Percentiles rank a stretch among this genome's conserved stretches.
Conservation (phyloP, 768 basidiomycete genomes). For the Lactifluus volemus region DNA sequence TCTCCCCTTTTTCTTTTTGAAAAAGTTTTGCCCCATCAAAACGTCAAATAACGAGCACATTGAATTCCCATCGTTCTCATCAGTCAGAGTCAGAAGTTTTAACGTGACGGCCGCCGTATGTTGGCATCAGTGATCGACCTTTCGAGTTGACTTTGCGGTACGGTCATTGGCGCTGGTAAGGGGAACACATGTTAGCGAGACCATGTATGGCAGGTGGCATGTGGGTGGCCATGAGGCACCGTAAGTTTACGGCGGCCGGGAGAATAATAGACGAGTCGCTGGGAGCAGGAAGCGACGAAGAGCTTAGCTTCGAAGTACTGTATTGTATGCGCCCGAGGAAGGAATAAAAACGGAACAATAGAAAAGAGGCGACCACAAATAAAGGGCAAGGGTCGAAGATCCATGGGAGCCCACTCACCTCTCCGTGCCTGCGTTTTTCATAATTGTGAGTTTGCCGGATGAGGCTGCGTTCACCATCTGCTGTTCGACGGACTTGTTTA, state of each 20-base stretch:
- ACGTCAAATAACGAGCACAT: not conserved
- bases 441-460: slow-evolving; percentile 83
- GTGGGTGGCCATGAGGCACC: slow-evolving; percentile 7
- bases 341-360: not conserved
- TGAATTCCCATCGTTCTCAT: not conserved
- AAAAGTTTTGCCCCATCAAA: not conserved
- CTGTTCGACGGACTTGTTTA: slow-evolving; percentile 84
- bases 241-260: not conserved
- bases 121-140: not conserved
- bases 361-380: not conserved
- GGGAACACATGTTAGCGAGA: slow-evolving; percentile 2
- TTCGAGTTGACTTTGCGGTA: slow-evolving; percentile 1
- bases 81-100: not conserved
- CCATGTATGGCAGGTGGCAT: slow-evolving; percentile 10
- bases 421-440: slow-evolving; percentile 59
- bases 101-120: not conserved
- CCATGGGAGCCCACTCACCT: slow-evolving; percentile 21
- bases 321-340: not conserved
- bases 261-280: not conserved
- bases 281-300: not conserved
- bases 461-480: slow-evolving; percentile 90
- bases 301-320: not conserved
- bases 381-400: not conserved
- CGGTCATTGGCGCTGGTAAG: slow-evolving; percentile 4
- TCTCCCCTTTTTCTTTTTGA: not conserved